Percentiles rank a stretch among this genome's conserved stretches.
These are phyloP conservation scores for Chrysoporthe cubensis DNA, from an alignment of 2,329 filamentous ascomycete species.

Conservation along the genomic window DNA sequence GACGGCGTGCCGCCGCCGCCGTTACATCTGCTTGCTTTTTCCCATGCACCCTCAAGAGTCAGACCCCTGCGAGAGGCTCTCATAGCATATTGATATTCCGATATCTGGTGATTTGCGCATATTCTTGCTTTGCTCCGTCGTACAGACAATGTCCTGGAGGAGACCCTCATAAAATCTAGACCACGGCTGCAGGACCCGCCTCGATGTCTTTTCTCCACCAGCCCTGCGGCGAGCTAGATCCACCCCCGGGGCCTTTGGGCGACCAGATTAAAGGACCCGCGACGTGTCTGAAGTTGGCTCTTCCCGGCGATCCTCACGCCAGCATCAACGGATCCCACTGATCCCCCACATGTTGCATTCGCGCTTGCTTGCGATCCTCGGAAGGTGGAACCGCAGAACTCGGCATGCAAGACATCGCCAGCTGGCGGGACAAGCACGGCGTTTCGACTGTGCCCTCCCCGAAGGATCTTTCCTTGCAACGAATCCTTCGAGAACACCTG, in stretches of 20 bases:
- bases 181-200: background rate
- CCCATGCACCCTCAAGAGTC: conserved; percentile 15
- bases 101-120: conserved; percentile 13
- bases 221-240: conserved; percentile 16
- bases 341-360: conserved; percentile 20
- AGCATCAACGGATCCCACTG: conserved; percentile 17
- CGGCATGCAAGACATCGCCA: conserved; percentile 18
- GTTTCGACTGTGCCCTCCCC: background rate
- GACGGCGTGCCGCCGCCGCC: conserved; percentile 14
- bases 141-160: background rate
- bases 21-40: conserved; percentile 20
- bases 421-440: background rate
- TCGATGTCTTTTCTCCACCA: background rate
- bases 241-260: conserved; percentile 14
- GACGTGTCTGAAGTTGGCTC: conserved; percentile 25
- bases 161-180: conserved; percentile 12
- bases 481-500: background rate
- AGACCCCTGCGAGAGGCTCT: conserved; percentile 7
- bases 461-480: background rate
- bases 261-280: conserved; percentile 28
- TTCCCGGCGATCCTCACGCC: conserved; percentile 24
- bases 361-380: conserved; percentile 18
- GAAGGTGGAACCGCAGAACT: conserved; percentile 12
- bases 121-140: background rate
- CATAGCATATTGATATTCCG: conserved; percentile 3